Evolutionary conservation across 2,329 filamentous ascomycete species (phyloP), one percentile per base, ranked within the genome.

Genomic region (Fusarium goolgardi): DNA sequence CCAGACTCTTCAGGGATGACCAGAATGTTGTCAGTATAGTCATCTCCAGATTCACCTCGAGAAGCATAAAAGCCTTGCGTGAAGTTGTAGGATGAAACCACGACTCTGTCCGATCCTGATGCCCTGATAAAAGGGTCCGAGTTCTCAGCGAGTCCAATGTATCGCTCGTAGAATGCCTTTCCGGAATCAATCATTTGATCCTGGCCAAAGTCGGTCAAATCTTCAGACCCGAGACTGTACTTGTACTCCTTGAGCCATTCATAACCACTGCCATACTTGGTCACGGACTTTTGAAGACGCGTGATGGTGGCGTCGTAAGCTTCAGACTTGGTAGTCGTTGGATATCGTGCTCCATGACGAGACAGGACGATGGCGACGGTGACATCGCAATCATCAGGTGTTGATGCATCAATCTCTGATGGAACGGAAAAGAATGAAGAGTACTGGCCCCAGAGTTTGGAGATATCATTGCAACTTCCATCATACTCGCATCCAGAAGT

Each of bases 361-460:
- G 93, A 94, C 47, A 97, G 85, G 25, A 94, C 82, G 73, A 94
- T 91, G 2, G 86, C 94, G 78, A 97, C 95, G 4, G 90, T 95
- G 71, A 95, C 81, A 15, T 86, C 81, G 79, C 94, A 97, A n/a
- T 82, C 83, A 1, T 81, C 70, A 0, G 93, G 94, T 1, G 91
- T 80, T 10, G 82, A 81, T 9, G 83, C 71, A 18, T 87, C 81
- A 51, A 93, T 86, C 4, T 86, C 82, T 2, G 91, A 93, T 9
- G 89, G 85, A 0, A 94, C 90, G 1, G 90, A 85, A 79, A 92
- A 97, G 80, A 89, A 96, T 3, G 94, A 92, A 20, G 93, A 91
- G 78, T 97, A 97, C 77, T 95, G 93, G 57, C 94, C 94, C 93
- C 93, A 97, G 56, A 83, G 85, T 69, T 88, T 87, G 44, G 90